Percentiles rank a stretch among this genome's conserved stretches.
Evolutionary conservation across 257 asterid genomes (phyloP).

Genomic region (Echites panduratus): DNA sequence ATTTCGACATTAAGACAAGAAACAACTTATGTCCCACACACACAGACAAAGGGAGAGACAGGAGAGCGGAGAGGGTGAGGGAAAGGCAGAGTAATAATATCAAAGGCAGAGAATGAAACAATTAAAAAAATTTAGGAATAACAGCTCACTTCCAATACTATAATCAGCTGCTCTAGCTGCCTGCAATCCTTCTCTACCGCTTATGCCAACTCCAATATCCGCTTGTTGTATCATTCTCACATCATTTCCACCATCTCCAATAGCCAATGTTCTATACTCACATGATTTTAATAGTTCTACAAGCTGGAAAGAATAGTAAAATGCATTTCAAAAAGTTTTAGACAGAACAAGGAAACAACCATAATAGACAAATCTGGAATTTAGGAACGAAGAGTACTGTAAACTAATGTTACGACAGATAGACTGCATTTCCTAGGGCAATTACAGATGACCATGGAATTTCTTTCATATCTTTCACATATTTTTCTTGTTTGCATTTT

Average conservation of each 20-base stretch:
- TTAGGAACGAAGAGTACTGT: neutral
- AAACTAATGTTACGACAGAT: neutral
- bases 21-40: neutral
- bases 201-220: constrained; percentile 98
- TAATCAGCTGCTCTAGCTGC: constrained; percentile 99
- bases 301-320: constrained; percentile 43
- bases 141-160: constrained; percentile 90
- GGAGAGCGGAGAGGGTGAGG: neutral
- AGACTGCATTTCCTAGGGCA: neutral
- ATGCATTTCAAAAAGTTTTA: constrained; percentile 8
- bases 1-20: neutral
- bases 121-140: neutral
- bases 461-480: neutral
- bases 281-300: constrained; percentile 89
- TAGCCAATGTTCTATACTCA: constrained; percentile 96
- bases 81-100: neutral
- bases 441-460: neutral
- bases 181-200: constrained; percentile 99
- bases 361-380: neutral
- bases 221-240: constrained; percentile 99
- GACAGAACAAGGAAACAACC: neutral
- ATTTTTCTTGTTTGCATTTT: neutral
- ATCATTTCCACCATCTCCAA: constrained; percentile 99
- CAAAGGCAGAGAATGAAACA: neutral
- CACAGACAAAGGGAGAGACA: neutral